Evolutionary conservation across 805 yeast genomes (phyloP).

Genomic region (Jamesozyma jinghongensis): DNA sequence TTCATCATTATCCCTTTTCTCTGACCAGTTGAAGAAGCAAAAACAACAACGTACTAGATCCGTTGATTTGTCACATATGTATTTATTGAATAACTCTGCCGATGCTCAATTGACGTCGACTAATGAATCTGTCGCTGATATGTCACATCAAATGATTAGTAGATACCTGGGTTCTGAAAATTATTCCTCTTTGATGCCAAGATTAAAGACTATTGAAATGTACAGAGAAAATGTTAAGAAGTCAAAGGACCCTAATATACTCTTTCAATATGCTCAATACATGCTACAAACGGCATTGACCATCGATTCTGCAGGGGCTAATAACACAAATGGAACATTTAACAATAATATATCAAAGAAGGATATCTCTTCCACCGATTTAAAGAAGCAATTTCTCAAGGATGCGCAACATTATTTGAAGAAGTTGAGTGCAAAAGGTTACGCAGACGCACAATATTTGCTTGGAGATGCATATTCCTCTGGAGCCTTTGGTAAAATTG

Average conservation of each 20-base stretch:
- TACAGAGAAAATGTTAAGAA: constrained; percentile 80
- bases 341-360: constrained; percentile 4
- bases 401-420: constrained; percentile 69
- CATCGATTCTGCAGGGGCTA: constrained; percentile 31
- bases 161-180: constrained; percentile 46
- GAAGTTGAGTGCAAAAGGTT: constrained; percentile 68
- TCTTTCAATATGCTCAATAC: constrained; percentile 85
- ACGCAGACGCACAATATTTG: constrained; percentile 82
- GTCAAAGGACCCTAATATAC: constrained; percentile 75
- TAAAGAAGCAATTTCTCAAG: constrained; percentile 52
- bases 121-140: constrained; percentile 38
- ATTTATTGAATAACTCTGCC: constrained; percentile 27
- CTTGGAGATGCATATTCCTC: constrained; percentile 84
- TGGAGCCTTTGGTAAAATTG: constrained; percentile 75
- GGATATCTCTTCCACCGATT: constrained; percentile 25
- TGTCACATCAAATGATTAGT: constrained; percentile 43
- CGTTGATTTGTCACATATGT: constrained; percentile 36
- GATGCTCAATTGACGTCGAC: constrained; percentile 32
- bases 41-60: constrained; percentile 24
- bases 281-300: constrained; percentile 77
- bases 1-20: not conserved
- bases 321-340: not conserved
- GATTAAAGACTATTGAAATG: constrained; percentile 76
- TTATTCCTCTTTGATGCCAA: constrained; percentile 47
- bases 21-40: constrained; percentile 11